Conservation (phyloP, 2,329 filamentous ascomycete genomes). For the Epichloe brachyelytri region DNA sequence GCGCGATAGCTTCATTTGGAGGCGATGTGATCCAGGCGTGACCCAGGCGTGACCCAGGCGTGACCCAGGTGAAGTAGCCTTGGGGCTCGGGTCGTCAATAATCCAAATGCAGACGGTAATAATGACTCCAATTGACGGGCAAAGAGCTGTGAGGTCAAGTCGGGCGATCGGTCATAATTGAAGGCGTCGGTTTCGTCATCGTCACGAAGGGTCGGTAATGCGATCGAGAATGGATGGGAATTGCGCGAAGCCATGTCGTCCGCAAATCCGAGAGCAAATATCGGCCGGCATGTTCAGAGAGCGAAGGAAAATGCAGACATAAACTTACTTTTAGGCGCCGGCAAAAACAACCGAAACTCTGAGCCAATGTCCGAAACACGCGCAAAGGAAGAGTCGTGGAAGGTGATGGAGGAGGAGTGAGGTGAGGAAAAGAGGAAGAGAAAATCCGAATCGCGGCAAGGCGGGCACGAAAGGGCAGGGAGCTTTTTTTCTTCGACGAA, state of each 20-base stretch:
- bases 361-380: conserved; percentile 31
- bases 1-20: not conserved
- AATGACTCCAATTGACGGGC: not conserved
- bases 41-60: no score
- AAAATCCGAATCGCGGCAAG: conserved; percentile 19
- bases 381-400: conserved; percentile 33
- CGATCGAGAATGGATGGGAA: conserved; percentile 2
- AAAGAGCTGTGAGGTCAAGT: not conserved
- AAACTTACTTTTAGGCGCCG: conserved; percentile 42
- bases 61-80: no score
- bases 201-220: conserved; percentile 8
- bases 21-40: no score
- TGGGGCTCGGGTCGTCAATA: no score
- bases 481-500: conserved; percentile 18
- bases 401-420: conserved; percentile 20
- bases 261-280: not conserved
- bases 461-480: conserved; percentile 22
- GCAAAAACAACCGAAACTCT: conserved; percentile 34
- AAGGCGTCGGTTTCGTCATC: conserved; percentile 7
- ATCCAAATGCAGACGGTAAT: not conserved
- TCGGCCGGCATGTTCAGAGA: not conserved
- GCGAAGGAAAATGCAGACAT: conserved; percentile 6
- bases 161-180: not conserved
- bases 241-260: conserved; percentile 1
- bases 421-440: conserved; percentile 11